phyloP scores from a whole-genome alignment of 257 asterid species.

The Solanum stenotomum region DNA sequence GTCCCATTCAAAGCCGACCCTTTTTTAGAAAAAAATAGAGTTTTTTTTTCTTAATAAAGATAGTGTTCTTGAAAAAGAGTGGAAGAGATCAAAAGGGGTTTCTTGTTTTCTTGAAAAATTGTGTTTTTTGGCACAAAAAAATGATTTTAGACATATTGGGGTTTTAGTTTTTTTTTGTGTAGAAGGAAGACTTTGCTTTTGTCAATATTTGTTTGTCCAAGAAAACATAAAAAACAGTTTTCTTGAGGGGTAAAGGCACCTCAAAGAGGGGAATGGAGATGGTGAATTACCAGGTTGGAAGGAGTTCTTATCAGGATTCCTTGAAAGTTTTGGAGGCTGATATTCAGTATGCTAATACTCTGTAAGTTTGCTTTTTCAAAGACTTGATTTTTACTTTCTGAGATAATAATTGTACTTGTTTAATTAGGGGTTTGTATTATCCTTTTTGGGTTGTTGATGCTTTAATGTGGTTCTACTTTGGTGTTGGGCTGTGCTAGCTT shows the following conservation, averaged over 20 bases:
- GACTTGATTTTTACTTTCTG: background rate
- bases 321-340: conserved; percentile 71
- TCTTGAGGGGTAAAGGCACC: conserved; percentile 1
- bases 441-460: background rate
- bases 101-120: conserved; percentile 4
- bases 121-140: conserved; percentile 7
- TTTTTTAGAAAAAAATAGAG: background rate
- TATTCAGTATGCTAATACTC: conserved; percentile 70
- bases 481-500: background rate
- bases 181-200: conserved; percentile 7
- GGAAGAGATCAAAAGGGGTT: background rate
- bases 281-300: conserved; percentile 57
- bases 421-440: background rate
- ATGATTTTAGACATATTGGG: conserved; percentile 18
- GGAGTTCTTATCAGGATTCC: conserved; percentile 53
- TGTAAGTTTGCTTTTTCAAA: conserved; percentile 34
- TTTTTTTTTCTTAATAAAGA: background rate
- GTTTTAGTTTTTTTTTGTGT: conserved; percentile 17
- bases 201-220: conserved; percentile 12
- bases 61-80: background rate
- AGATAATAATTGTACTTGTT: background rate
- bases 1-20: conserved; percentile 26
- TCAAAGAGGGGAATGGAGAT: conserved; percentile 41
- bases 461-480: background rate
- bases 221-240: conserved; percentile 1